A percentile compares a stretch with the other conserved stretches of the same genome.
These are phyloP conservation scores for Lentinula edodes DNA, from an alignment of 768 basidiomycete genomes.

Conservation along the genomic window DNA sequence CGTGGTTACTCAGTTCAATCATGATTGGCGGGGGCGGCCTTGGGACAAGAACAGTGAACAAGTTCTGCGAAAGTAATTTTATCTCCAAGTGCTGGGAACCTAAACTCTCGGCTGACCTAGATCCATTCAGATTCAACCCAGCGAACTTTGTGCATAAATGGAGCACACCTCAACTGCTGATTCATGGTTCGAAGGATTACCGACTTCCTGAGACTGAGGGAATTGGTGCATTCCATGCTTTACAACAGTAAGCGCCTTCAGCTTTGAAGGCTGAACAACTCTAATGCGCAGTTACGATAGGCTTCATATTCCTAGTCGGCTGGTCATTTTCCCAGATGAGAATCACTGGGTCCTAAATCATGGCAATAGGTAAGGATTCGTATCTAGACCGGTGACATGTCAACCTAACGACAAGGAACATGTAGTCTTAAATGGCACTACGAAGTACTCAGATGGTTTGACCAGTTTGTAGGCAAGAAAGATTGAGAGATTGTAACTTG, in stretches of 20 bases:
- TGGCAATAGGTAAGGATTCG: conserved; percentile 54
- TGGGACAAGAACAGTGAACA: conserved; percentile 59
- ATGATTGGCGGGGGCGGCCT: conserved; percentile 80
- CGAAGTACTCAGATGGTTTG: conserved; percentile 91
- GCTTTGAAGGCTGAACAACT: neutral
- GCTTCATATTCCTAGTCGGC: conserved; percentile 63
- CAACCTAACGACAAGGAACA: neutral
- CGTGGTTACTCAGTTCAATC: conserved; percentile 58
- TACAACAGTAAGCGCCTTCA: conserved; percentile 63
- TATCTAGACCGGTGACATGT: neutral
- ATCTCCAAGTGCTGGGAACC: neutral
- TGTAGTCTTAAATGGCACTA: conserved; percentile 87
- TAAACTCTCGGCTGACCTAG: neutral
- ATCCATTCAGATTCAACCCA: conserved; percentile 58
- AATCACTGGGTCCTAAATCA: conserved; percentile 90
- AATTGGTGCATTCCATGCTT: conserved; percentile 78
- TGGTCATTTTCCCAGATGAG: conserved; percentile 85
- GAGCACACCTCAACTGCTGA: conserved; percentile 79
- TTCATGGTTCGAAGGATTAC: conserved; percentile 88
- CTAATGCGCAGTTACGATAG: conserved; percentile 28
- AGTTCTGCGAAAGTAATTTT: conserved; percentile 49
- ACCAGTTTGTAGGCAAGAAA: conserved; percentile 50
- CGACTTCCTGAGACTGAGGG: conserved; percentile 83
- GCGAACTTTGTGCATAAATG: conserved; percentile 78
- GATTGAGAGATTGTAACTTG: neutral